Evolutionary conservation across 164 flowering plant species (phyloP).

Genomic region (grape (Vitis vinifera)): ASM3070453v1 NC_081822.1:14283001-14283500

Average conservation of each 20-base stretch:
- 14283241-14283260: too few relatives aligned
- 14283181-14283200: neutral
- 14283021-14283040: too few relatives aligned
- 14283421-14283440: constrained; percentile 44
- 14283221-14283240: too few relatives aligned
- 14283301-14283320: neutral
- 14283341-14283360: constrained; percentile 34
- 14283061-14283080: too few relatives aligned
- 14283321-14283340: constrained; percentile 13
- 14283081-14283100: neutral
- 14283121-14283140: neutral
- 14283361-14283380: constrained; percentile 46
- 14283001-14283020: too few relatives aligned
- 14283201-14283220: neutral
- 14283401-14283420: constrained; percentile 42
- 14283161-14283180: neutral
- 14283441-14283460: constrained; percentile 71
- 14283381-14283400: constrained; percentile 40
- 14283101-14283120: neutral
- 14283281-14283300: too few relatives aligned
- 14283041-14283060: too few relatives aligned
- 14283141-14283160: neutral
- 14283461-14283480: constrained; percentile 52
- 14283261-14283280: too few relatives aligned
- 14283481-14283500: neutral